Evolutionary conservation across 2,329 filamentous ascomycete genomes (phyloP), one percentile per base, ranked within the genome.

Genomic region (Microcera coccophila): DNA sequence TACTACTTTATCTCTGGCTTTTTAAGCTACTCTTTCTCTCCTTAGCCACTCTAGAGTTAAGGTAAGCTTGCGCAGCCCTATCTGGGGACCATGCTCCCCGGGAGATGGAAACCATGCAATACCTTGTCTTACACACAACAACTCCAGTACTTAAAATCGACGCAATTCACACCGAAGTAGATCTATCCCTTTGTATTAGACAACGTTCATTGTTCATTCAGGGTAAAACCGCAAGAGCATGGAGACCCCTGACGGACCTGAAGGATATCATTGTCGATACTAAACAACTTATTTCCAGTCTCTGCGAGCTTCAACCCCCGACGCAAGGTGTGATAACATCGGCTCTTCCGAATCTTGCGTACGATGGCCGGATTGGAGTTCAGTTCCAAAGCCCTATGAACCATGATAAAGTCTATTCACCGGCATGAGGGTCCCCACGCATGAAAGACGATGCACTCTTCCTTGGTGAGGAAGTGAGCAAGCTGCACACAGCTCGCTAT

Each of bases 71-170:
- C 48, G 58, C 38, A 54, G 59, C 28, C 22, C 62, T 38, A 58
- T 62, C 45, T 62, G 61, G 41, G 58, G 59, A 43, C 60, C 59
- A 50, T 40, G 41, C 49, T 15, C 59, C 56, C 4, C 39, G 54
- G 2, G 59, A 63, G 45, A 44, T 62, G 4, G 59, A 62, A 38
- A 60, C 58, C 11, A 57, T 63, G 54, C 52, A 55, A 38, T 64
- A 62, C 37, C 42, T 63, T 39, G 52, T 57, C 28, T 22, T 35
- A 35, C 46, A 62, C 37, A 62, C 60, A 21, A 40, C 38, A 3
- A 49, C 64, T 22, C 61, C 61, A 7, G 39, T 64, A 1, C 60
- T 59, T 17, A 55, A 38, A 22, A 8, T 64, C 17, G 54, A 58
- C 28, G 50, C 45, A 4, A 39, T 59, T 20, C 58, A 62, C 38